Evolutionary conservation across 192 early-diverging fungal genomes (phyloP).

Genomic region (Podila clonocystis): DNA sequence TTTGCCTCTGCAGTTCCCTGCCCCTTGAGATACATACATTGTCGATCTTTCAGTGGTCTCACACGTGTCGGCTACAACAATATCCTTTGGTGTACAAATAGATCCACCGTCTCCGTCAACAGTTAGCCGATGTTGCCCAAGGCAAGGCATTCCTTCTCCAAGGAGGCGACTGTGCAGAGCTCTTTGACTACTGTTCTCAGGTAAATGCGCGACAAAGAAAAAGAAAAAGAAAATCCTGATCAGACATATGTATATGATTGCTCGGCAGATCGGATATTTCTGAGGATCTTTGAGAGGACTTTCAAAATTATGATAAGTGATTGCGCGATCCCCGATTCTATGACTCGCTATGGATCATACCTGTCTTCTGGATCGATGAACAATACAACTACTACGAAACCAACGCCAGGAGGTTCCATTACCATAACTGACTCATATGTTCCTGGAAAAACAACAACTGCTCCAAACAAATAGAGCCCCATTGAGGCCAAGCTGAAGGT

Average conservation of each 20-base stretch:
- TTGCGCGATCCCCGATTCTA: too few species aligned
- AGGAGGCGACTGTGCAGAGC: conserved; percentile 99
- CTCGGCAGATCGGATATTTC: too few species aligned
- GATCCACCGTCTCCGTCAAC: conserved; percentile 83
- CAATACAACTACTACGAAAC: too few species aligned
- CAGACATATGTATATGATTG: neutral
- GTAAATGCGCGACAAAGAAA: conserved; percentile 44
- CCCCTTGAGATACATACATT: neutral
- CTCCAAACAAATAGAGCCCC: conserved; percentile 60
- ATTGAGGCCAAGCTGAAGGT: conserved; percentile 98
- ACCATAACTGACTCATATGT: too few species aligned
- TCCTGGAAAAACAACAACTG: neutral
- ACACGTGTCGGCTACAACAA: neutral
- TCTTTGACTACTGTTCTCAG: conserved; percentile 97
- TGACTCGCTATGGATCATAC: too few species aligned
- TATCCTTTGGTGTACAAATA: conserved; percentile 24
- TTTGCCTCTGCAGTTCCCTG: neutral
- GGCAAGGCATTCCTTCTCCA: conserved; percentile 95
- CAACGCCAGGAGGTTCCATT: too few species aligned
- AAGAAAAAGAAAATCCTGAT: neutral
- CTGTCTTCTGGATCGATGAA: too few species aligned
- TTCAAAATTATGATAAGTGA: too few species aligned
- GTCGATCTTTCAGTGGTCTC: neutral
- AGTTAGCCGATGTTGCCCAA: conserved; percentile 89
- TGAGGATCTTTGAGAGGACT: too few species aligned